Evolutionary conservation across 139 green algal genomes (phyloP), one percentile per base, ranked within the genome.

Genomic region (Chlorella sp.): DNA sequence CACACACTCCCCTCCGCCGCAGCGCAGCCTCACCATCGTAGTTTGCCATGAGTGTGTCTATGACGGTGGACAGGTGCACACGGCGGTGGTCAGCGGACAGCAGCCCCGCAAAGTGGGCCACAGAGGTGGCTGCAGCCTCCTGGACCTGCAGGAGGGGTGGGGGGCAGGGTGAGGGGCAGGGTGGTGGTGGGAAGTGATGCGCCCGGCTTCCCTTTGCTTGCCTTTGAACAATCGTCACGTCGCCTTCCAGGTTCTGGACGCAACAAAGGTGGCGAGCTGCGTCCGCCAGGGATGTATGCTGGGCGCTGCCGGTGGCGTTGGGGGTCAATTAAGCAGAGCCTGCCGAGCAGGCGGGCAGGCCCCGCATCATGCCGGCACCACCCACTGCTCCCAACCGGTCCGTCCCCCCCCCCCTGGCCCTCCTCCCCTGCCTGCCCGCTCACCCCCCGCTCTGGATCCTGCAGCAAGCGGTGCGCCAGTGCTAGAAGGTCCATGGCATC

Each of bases 401-500:
- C 64, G 64, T 14, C 21, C 22, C 64, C 64, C 24, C 68, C 36
- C 24, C 68, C 26, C 7, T 15, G 24, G 1, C 68, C 22, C 48
- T 57, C 48, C 7, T 57, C 48, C 48, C 48, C 48, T 57, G 48
- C 48, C 28, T 34, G 81, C 81, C 30, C 4, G 39, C 84, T 66
- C 84, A 81, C 84, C 84, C 68, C 84, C 3, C 84, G 64, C 84
- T 88, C 88, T 3, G 75, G 34, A 16, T 89, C 89, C 57, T 75
- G 48, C 53, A 91, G 83, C 73, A 85, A 75, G 9, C 61, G 71
- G 79, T 86, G 81, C 24, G 89, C 86, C 24, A 81, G 53, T 53
- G 89, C 87, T 64, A 91, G 81, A 21, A 92, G 82, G 30, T 83
- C 84, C 30, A 88, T 81, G 30, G 39, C 71, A 28, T 88, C 84